A percentile compares a stretch with the other conserved stretches of the same genome.
These are phyloP conservation scores for Multifurca ochricompacta DNA, from an alignment of 768 basidiomycete genomes.

Conservation along the genomic window DNA sequence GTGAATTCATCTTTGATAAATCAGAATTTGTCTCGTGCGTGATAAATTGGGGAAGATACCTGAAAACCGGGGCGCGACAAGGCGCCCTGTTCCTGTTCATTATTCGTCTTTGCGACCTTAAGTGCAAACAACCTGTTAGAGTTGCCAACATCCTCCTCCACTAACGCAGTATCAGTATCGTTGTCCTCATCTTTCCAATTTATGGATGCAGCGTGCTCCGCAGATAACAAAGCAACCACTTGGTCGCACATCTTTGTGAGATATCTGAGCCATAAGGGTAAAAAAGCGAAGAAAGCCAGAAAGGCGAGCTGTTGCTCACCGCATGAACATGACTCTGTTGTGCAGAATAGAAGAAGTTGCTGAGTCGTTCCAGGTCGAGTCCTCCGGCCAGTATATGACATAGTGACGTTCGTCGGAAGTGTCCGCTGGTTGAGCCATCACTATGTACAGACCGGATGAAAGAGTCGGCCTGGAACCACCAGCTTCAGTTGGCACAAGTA, in stretches of 20 bases:
- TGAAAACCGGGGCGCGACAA: conserved; percentile 37
- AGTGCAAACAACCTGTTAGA: conserved; percentile 45
- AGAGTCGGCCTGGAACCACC: conserved; percentile 26
- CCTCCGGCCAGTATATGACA: conserved; percentile 56
- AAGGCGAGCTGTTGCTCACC: conserved; percentile 29
- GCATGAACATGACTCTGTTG: conserved; percentile 56
- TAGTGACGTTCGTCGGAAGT: conserved; percentile 30
- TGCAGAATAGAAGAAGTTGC: conserved; percentile 37
- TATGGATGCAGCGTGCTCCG: conserved; percentile 38
- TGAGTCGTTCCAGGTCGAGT: conserved; percentile 48
- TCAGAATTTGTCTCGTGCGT: neutral
- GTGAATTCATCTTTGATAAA: neutral
- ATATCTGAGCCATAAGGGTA: conserved; percentile 34
- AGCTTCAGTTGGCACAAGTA: conserved; percentile 16
- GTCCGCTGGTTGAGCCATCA: conserved; percentile 17
- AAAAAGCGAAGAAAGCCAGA: neutral
- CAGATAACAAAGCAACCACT: conserved; percentile 41
- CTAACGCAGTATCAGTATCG: conserved; percentile 17
- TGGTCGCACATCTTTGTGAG: conserved; percentile 55
- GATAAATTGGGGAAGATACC: conserved; percentile 26
- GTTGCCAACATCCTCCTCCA: conserved; percentile 35
- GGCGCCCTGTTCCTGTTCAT: conserved; percentile 48
- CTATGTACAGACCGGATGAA: conserved; percentile 46
- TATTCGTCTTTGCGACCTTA: conserved; percentile 46
- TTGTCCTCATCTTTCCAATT: conserved; percentile 35